phyloP scores from a whole-genome alignment of 2,329 filamentous ascomycete genomes.

The Elsinoe fawcettii region DNA sequence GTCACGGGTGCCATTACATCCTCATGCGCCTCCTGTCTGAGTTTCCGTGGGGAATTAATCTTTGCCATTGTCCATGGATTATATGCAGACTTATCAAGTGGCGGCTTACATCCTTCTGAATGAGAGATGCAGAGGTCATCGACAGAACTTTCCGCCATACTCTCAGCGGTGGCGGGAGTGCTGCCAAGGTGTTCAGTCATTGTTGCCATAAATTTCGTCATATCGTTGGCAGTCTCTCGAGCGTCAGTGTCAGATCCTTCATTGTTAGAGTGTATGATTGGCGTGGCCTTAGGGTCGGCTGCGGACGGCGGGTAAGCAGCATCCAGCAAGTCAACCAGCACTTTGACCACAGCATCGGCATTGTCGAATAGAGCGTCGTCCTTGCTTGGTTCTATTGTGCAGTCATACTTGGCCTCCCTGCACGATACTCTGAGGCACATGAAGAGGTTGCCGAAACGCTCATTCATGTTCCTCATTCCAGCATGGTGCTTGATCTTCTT shows the following conservation, averaged over 20 bases:
- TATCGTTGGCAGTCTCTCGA: not conserved
- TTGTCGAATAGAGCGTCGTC: slow-evolving; percentile 63
- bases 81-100: slow-evolving; percentile 21
- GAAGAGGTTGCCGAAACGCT: slow-evolving; percentile 43
- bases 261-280: not conserved
- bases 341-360: slow-evolving; percentile 39
- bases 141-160: too few relatives aligned
- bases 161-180: not conserved
- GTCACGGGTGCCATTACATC: not conserved
- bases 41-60: slow-evolving; percentile 34
- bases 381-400: slow-evolving; percentile 64
- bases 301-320: slow-evolving; percentile 26
- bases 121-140: not conserved
- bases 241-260: not conserved
- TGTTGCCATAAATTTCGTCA: not conserved
- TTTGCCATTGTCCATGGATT: slow-evolving; percentile 46
- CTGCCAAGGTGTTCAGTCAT: not conserved
- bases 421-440: slow-evolving; percentile 58
- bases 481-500: slow-evolving; percentile 44
- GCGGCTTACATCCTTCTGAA: slow-evolving; percentile 24
- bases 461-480: slow-evolving; percentile 30
- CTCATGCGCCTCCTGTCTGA: slow-evolving; percentile 9
- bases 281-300: not conserved
- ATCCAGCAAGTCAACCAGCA: slow-evolving; percentile 40
- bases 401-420: slow-evolving; percentile 57